Base-by-base conservation (phyloP, 2,329 filamentous ascomycete genomes). In the Diaporthe capsici region DNA sequence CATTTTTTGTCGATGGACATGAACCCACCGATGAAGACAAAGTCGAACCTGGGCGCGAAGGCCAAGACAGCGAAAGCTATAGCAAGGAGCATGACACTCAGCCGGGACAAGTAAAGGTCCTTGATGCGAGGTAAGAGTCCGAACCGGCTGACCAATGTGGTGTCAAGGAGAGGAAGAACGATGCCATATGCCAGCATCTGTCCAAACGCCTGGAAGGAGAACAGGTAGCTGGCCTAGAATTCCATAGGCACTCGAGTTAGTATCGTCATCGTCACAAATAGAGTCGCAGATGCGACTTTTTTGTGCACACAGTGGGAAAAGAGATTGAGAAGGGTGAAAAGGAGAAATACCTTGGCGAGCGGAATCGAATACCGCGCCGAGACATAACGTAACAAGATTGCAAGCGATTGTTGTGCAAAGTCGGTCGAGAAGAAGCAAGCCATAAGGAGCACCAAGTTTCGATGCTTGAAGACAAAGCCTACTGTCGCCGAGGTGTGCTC, bases 181-280 rank as follows among this genome's bases (percentile, higher is more conserved):
- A 49, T 65, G 17, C 42, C 61, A 49, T 47, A 65, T 65, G 61
- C 61, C 10, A 65, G 10, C 61, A 65, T 65, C 22, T 65, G 61
- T 34, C 61, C 61, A 12, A 65, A 49, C 10, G 61, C 61, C 28
- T 65, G 61, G 42, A 65, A 65, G 20, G 61, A 65, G 61, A 49
- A 49, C 61, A 65, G 17, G 28, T 65, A 65, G 9, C 61, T 65
- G 42, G 61, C 61, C 61, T 65, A 15, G 4, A 31, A 3, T 15
- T 34, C 10, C 25, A 49, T 1, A 4, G 28, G 9, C 2, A 12
- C 22, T 34, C 13, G n/a, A 22, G 28, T 65, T 13, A 65, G 42
- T 10, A 65, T 49, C 25, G 3, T n/a, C 2, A 47, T 47, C 3
- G n/a, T 8, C 13, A 37, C 31, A 39, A 15, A 7, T 39, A 10